These are phyloP conservation scores for Claviceps capensis DNA, from an alignment of 2,329 filamentous ascomycete genomes.

Conservation along the genomic window DNA sequence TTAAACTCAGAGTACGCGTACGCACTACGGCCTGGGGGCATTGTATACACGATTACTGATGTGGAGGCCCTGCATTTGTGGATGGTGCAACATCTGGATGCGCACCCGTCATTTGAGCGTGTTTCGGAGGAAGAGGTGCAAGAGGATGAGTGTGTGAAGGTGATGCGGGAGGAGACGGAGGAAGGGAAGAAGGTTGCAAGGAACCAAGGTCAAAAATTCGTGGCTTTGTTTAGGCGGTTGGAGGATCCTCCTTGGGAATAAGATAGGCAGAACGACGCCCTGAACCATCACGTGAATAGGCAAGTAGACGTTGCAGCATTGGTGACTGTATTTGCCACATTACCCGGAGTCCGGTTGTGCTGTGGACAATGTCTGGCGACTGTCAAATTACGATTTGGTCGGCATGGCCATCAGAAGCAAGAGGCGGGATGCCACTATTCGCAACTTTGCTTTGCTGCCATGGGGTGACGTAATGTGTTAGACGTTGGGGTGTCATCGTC, in stretches of 20 bases:
- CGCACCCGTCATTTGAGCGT: constrained; percentile 66
- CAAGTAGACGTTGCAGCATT: neutral
- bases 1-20: constrained; percentile 91
- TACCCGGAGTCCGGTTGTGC: neutral
- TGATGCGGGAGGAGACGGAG: constrained; percentile 78
- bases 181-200: constrained; percentile 93
- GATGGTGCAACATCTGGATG: constrained; percentile 80
- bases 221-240: constrained; percentile 72
- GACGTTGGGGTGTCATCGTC: neutral
- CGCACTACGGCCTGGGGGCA: constrained; percentile 66
- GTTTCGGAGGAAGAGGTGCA: constrained; percentile 54
- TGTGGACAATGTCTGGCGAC: neutral
- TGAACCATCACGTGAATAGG: neutral
- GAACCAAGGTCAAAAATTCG: constrained; percentile 81
- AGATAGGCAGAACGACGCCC: too few relatives aligned
- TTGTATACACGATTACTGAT: constrained; percentile 94
- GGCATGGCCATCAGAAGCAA: neutral
- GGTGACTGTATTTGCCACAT: neutral
- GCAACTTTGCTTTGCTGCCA: neutral
- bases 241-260: constrained; percentile 65
- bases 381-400: too few relatives aligned
- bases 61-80: constrained; percentile 86
- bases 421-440: neutral
- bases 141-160: constrained; percentile 53
- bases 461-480: neutral